Evolutionary conservation across 768 basidiomycete genomes (phyloP), one percentile per base, ranked within the genome.

Genomic region (Floccularia luteovirens): DNA sequence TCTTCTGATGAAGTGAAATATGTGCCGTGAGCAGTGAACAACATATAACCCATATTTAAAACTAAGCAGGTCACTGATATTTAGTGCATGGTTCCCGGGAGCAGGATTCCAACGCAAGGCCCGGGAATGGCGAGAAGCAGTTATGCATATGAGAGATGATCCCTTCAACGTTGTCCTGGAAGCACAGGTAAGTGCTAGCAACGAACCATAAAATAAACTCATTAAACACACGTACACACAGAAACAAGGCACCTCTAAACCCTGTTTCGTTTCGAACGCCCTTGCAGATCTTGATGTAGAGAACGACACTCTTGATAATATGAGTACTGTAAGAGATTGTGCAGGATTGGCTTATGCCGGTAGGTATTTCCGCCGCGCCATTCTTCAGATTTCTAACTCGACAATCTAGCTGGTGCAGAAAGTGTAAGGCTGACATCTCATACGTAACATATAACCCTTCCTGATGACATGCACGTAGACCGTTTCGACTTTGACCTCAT

Each of bases 91-190:
- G 73, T 37, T 73, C 2, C 74, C 74, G 24, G 70, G 72, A 0
- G 69, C 72, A 2, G 62, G 66, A 5, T 76, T 76, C 49, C 61
- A 74, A 42, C 60, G 60, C 16, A 70, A 71, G 48, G 74, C 73
- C 10, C 59, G 59, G n/a, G 55, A 65, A 39, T 75, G 75, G 73
- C 69, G 66, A 32, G 54, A 53, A 23, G 66, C 66, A 24, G 66
- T 72, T 8, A 54, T 63, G 30, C 66, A 69, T 40, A 75, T 76
- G 74, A 62, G 62, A 28, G 63, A 75, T 43, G 59, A 56, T 3
- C 67, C 67, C 0, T 70, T 67, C 43, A 50, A 52, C 16, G 55
- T 60, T 17, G 66, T 65, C 1, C 53, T 59, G 40, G 49, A 59
- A 11, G 53, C 61, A 22, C 51, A 72, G 46, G 74, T 72, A 41